These are phyloP conservation scores for Penstemon newberryi DNA, from an alignment of 257 asterid species.

Conservation along the genomic window DNA sequence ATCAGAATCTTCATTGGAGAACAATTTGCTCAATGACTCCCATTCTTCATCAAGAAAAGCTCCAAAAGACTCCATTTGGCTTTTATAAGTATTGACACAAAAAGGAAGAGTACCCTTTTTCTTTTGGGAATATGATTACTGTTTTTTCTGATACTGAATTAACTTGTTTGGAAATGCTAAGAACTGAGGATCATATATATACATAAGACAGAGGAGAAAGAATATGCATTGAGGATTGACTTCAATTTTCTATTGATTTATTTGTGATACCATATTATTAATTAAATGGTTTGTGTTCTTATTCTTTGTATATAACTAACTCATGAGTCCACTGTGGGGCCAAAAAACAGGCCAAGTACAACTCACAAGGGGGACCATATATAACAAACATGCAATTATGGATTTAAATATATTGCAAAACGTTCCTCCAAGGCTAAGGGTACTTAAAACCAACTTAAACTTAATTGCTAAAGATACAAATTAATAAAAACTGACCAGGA, in stretches of 20 bases:
- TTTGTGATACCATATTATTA: constrained; percentile 35
- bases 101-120: neutral
- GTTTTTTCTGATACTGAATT: constrained; percentile 1
- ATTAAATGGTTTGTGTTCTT: constrained; percentile 33
- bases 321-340: constrained; percentile 56
- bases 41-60: constrained; percentile 70
- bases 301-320: constrained; percentile 42
- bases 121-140: neutral
- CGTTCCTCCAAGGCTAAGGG: constrained; percentile 17
- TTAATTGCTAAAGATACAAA: constrained; percentile 20
- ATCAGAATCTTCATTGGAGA: constrained; percentile 51
- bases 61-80: constrained; percentile 52
- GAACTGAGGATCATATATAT: constrained; percentile 41
- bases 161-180: constrained; percentile 37
- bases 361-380: constrained; percentile 47
- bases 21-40: constrained; percentile 63
- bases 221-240: constrained; percentile 48
- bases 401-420: constrained; percentile 16
- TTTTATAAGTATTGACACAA: too few relatives aligned
- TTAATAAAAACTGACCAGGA: constrained; percentile 3
- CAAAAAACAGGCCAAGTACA: constrained; percentile 59
- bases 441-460: constrained; percentile 27
- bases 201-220: constrained; percentile 34
- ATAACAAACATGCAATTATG: constrained; percentile 45
- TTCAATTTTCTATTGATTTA: constrained; percentile 38